A percentile compares a stretch with the other conserved stretches of the same genome.
These are phyloP conservation scores for Nissolia schottii DNA, from an alignment of 306 rosid species.

Conservation along the genomic window DNA sequence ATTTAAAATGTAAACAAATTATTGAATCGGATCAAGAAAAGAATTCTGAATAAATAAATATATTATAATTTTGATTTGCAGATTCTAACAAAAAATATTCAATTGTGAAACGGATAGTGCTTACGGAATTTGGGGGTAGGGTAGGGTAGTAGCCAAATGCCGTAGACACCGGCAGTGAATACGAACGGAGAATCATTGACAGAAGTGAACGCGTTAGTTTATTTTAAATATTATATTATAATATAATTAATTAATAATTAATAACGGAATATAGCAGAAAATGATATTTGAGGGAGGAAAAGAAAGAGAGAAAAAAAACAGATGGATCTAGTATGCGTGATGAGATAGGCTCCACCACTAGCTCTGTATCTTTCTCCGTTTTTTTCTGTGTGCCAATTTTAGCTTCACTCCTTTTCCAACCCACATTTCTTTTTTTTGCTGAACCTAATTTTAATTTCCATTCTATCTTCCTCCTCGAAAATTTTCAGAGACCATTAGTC, in stretches of 20 bases:
- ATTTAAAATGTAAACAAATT: background rate
- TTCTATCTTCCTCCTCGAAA: background rate
- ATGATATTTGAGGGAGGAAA: background rate
- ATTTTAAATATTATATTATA: background rate
- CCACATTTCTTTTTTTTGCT: slow-evolving; percentile 25
- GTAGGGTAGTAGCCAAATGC: background rate
- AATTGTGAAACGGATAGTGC: background rate
- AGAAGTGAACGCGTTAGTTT: background rate
- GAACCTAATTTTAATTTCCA: slow-evolving; percentile 18
- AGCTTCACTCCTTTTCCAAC: slow-evolving; percentile 33
- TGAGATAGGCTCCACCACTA: slow-evolving; percentile 66
- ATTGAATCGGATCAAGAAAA: background rate
- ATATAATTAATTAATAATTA: background rate
- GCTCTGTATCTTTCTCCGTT: slow-evolving; percentile 28
- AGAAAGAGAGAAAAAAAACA: slow-evolving; percentile 20
- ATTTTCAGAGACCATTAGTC: slow-evolving; percentile 7
- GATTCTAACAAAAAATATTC: no score
- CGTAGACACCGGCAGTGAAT: background rate
- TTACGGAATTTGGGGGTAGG: background rate
- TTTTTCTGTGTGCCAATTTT: slow-evolving; percentile 39
- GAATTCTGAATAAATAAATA: background rate
- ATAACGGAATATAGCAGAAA: background rate
- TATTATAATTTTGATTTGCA: no score
- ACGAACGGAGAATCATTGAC: background rate
- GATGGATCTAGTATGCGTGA: slow-evolving; percentile 37